Evolutionary conservation across 1,284 basidiomycete genomes (phyloP).

Genomic region (Lentinula novae-zelandiae): DNA sequence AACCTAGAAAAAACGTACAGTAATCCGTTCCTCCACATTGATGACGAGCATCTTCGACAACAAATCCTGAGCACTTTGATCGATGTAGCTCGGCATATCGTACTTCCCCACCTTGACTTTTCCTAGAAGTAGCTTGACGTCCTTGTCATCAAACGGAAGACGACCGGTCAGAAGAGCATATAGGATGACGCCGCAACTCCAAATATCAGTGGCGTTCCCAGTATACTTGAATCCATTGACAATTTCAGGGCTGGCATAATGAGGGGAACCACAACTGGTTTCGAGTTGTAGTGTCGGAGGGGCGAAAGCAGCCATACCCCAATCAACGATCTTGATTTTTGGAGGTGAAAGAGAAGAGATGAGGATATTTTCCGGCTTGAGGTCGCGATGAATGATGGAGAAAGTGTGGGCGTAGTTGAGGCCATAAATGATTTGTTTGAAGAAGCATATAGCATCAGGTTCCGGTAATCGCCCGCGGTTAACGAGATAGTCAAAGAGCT

Average conservation of each 20-base stretch:
- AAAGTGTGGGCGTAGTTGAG: constrained; percentile 98
- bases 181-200: constrained; percentile 91
- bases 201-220: constrained; percentile 92
- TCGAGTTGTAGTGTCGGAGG: constrained; percentile 82
- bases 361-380: constrained; percentile 97
- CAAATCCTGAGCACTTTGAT: constrained; percentile 72
- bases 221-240: constrained; percentile 93
- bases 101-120: constrained; percentile 92
- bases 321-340: constrained; percentile 96
- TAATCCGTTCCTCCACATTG: constrained; percentile 84
- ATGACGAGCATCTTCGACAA: constrained; percentile 86
- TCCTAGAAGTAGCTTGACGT: constrained; percentile 75
- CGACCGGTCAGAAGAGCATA: constrained; percentile 85
- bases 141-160: constrained; percentile 88
- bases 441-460: constrained; percentile 87
- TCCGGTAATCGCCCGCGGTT: constrained; percentile 81
- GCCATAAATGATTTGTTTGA: constrained; percentile 96
- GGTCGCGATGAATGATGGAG: constrained; percentile 98
- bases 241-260: constrained; percentile 98
- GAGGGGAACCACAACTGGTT: constrained; percentile 96
- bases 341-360: constrained; percentile 82
- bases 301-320: constrained; percentile 97
- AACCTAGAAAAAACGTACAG: constrained; percentile 43
- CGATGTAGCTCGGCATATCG: constrained; percentile 74
- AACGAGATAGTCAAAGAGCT: constrained; percentile 97